Conservation (phyloP, 805 yeast species). For the Saturnispora silvae region DNA sequence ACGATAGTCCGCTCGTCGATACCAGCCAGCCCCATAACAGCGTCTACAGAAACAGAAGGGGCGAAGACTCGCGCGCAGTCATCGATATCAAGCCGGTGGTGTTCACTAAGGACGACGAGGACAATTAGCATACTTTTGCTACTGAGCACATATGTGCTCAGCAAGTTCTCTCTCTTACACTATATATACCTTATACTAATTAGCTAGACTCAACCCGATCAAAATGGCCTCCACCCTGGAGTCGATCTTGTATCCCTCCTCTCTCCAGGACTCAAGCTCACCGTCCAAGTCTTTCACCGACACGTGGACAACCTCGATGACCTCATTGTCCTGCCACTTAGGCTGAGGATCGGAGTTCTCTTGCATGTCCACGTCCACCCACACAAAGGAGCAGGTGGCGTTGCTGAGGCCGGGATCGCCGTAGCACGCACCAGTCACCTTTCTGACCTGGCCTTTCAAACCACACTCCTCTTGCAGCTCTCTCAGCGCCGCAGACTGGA, state of each 20-base stretch:
- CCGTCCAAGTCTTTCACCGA: slow-evolving; percentile 51
- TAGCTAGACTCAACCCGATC: slow-evolving; percentile 37
- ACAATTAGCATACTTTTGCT: no score
- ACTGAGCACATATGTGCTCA: no score
- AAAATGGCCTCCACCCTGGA: slow-evolving; percentile 84
- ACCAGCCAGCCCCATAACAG: slow-evolving; percentile 40
- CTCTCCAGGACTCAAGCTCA: slow-evolving; percentile 38
- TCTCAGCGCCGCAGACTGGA: slow-evolving; percentile 73
- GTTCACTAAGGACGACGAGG: slow-evolving; percentile 19
- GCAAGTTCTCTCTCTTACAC: no score
- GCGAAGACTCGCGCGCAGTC: slow-evolving; percentile 15
- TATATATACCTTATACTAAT: not conserved
- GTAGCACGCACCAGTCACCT: slow-evolving; percentile 20
- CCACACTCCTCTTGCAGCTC: slow-evolving; percentile 93
- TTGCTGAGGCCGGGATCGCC: slow-evolving; percentile 71
- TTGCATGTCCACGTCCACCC: slow-evolving; percentile 65
- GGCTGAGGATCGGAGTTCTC: slow-evolving; percentile 63
- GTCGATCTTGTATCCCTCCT: slow-evolving; percentile 70
- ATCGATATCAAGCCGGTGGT: slow-evolving; percentile 20
- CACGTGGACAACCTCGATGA: slow-evolving; percentile 76
- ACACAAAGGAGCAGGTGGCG: slow-evolving; percentile 73
- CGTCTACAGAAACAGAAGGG: slow-evolving; percentile 35
- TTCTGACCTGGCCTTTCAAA: slow-evolving; percentile 47
- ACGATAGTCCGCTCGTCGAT: slow-evolving; percentile 48
- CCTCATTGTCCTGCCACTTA: slow-evolving; percentile 81